Percentiles rank a stretch among this genome's conserved stretches.
phyloP scores from a whole-genome alignment of 2,329 filamentous ascomycete species.

The Epichloe scottii region DNA sequence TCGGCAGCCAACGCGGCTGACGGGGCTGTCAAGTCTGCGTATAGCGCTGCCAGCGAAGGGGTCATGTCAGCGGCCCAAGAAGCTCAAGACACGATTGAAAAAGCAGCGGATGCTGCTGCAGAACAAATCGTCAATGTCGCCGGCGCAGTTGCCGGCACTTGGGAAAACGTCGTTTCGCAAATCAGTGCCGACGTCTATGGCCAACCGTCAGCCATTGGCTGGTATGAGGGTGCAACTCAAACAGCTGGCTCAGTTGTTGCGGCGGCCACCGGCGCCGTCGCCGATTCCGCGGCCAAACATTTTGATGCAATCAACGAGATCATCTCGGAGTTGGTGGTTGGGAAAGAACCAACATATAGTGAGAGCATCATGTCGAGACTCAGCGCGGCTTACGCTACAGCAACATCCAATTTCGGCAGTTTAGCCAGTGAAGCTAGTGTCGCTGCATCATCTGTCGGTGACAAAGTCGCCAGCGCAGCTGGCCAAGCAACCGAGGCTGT shows the following conservation, averaged over 20 bases:
- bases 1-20: constrained; percentile 34
- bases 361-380: constrained; percentile 67
- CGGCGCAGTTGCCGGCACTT: constrained; percentile 26
- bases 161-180: constrained; percentile 38
- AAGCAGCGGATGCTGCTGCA: constrained; percentile 32
- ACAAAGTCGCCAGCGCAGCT: constrained; percentile 24
- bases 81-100: constrained; percentile 25
- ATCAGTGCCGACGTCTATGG: constrained; percentile 62
- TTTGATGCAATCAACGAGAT: constrained; percentile 60
- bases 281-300: constrained; percentile 41
- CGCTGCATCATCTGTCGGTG: constrained; percentile 20
- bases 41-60: constrained; percentile 31
- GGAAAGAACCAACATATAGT: constrained; percentile 69
- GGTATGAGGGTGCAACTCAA: constrained; percentile 35
- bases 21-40: constrained; percentile 38
- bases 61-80: constrained; percentile 26
- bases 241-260: constrained; percentile 45
- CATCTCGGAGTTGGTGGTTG: constrained; percentile 62
- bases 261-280: constrained; percentile 39
- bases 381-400: constrained; percentile 58
- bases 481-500: constrained; percentile 30
- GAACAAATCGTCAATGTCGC: constrained; percentile 25
- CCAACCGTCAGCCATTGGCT: constrained; percentile 44
- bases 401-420: constrained; percentile 40
- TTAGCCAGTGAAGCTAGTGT: constrained; percentile 22